Base-by-base conservation (phyloP, 345 rosid genomes). In the Salix arbutifolia region DNA sequence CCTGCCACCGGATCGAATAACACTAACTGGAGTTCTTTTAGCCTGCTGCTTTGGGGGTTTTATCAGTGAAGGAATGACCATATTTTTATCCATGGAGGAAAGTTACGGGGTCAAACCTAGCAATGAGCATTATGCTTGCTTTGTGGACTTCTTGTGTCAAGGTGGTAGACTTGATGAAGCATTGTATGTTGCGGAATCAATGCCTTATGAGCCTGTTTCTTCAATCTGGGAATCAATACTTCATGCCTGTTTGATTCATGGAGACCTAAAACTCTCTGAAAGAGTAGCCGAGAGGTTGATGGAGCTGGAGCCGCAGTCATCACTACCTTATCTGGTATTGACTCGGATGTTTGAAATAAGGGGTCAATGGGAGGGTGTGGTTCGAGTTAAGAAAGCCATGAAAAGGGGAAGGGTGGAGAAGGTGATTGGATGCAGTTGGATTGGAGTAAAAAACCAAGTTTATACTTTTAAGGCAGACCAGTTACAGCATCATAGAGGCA, bases 331-430 rank as follows among this genome's bases (percentile, higher is more conserved):
- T 78, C 60, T 83, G 18, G 77, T 89, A 71, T 78, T 94, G 86
- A 75, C 81, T 71, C 80, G 80, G 71, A 71, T 80, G 64, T 94
- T 89, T 66, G 91, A 90, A 77, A 86, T 69, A 84, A 84, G 86
- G 78, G 87, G 88, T 46, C 81, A 80, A 53, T 91, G 96, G 98
- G 98, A 91, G 76, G 82, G 80, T 30, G 70, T 89, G 70, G 88
- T 89, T 66, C 83, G 82, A 74, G 72, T 91, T 53, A 79, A 82
- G 83, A 87, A 85, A 26, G 76, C 75, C 42, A 80, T 90, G 88
- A 80, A 79, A 74, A 71, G 79, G 71, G 81, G 74, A 26, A 77
- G 74, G 64, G 61, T 78, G 26, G 84, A 80, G 75, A 79, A 72
- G 33, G 65, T 58, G 64, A 65, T 75, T 46, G 96, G 90, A 76